Conservation (phyloP, 768 basidiomycete species). For the Pulveroboletus sp. region DNA sequence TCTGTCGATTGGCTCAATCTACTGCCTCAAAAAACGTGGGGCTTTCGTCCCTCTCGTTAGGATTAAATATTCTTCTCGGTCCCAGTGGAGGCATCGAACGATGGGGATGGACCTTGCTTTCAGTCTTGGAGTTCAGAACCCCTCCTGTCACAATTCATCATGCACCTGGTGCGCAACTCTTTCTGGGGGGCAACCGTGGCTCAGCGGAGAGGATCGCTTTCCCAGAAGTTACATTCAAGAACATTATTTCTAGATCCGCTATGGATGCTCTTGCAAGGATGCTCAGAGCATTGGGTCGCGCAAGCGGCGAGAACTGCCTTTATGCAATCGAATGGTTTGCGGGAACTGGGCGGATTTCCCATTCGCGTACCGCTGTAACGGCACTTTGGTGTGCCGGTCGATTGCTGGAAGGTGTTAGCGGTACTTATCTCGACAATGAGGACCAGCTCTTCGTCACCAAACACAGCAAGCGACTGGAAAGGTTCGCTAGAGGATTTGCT, state of each 20-base stretch:
- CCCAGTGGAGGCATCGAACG: constrained; percentile 82
- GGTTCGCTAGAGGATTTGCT: constrained; percentile 59
- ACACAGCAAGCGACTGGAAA: constrained; percentile 54
- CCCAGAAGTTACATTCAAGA: constrained; percentile 57
- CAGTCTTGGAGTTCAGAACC: constrained; percentile 70
- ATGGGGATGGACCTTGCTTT: constrained; percentile 88
- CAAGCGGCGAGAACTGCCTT: constrained; percentile 65
- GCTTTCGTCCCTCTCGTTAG: constrained; percentile 45
- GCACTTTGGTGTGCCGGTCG: constrained; percentile 85
- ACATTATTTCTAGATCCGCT: constrained; percentile 50
- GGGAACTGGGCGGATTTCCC: constrained; percentile 46
- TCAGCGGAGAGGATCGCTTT: constrained; percentile 42
- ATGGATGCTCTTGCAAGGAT: constrained; percentile 60
- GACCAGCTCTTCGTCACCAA: constrained; percentile 6
- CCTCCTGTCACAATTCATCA: constrained; percentile 49
- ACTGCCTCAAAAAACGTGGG: constrained; percentile 16
- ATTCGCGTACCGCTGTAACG: constrained; percentile 48
- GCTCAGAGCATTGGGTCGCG: constrained; percentile 70
- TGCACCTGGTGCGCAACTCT: constrained; percentile 49
- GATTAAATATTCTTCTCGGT: constrained; percentile 67
- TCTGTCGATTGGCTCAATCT: constrained; percentile 49
- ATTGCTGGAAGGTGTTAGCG: constrained; percentile 69
- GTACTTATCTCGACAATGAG: constrained; percentile 39
- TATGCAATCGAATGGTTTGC: constrained; percentile 85
- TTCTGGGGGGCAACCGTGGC: constrained; percentile 51